These are phyloP conservation scores for Mariannaea sp. DNA, from an alignment of 2,329 filamentous ascomycete species.

Conservation along the genomic window DNA sequence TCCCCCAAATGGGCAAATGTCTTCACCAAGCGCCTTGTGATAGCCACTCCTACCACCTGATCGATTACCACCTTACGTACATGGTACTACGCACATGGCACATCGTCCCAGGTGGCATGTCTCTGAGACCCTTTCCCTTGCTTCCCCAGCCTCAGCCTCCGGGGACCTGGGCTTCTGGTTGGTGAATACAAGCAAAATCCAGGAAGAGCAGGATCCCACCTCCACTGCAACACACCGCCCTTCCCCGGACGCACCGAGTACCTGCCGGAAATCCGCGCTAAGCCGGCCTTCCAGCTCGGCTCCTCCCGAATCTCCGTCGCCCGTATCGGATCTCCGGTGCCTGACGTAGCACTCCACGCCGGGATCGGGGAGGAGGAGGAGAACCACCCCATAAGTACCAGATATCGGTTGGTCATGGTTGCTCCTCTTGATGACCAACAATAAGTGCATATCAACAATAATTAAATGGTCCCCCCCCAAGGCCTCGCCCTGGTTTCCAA, in stretches of 20 bases:
- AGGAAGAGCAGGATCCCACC: constrained; percentile 4
- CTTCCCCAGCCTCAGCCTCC: too few relatives aligned
- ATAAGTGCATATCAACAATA: too few relatives aligned
- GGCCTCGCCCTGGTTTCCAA: constrained; percentile 17
- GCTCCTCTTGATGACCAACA: too few relatives aligned
- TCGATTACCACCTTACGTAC: background rate
- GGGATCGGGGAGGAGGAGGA: constrained; percentile 37
- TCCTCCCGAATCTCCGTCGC: constrained; percentile 35
- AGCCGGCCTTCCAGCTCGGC: constrained; percentile 31
- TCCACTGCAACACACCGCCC: constrained; percentile 26
- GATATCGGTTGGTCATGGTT: too few relatives aligned
- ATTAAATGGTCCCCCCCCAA: constrained; percentile 1
- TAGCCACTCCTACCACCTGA: background rate
- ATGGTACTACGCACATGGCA: too few relatives aligned
- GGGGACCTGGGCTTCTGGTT: too few relatives aligned
- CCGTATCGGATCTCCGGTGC: constrained; percentile 36
- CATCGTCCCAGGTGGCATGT: constrained; percentile 2
- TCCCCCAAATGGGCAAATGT: constrained; percentile 4
- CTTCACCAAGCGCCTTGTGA: background rate
- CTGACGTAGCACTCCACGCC: constrained; percentile 33
- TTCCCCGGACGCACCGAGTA: background rate
- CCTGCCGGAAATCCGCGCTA: constrained; percentile 7
- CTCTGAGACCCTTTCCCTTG: constrained; percentile 8
- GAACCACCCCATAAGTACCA: too few relatives aligned
- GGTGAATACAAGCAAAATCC: too few relatives aligned